A percentile compares a stretch with the other conserved stretches of the same genome.
These are phyloP conservation scores for Cutaneotrichosporon spelunceum DNA, from an alignment of 1,284 basidiomycete species.

Conservation along the genomic window DNA sequence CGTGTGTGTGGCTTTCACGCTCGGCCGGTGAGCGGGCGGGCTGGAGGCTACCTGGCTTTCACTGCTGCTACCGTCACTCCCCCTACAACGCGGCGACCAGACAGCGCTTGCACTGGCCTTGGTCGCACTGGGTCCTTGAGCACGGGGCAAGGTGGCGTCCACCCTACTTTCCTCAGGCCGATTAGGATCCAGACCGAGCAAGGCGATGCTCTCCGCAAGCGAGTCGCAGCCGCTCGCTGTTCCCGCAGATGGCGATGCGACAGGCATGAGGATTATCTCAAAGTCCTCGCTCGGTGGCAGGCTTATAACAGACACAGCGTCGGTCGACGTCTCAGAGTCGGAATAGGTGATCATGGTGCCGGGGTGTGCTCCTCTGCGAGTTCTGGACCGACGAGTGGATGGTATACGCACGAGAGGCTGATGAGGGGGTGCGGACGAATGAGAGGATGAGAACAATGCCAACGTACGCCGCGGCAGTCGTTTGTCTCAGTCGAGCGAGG, in stretches of 20 bases:
- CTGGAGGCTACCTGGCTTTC: background rate
- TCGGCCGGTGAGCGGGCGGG: background rate
- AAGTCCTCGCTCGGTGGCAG: constrained; percentile 1
- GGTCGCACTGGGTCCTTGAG: background rate
- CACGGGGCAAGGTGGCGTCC: no score
- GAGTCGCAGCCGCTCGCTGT: no score
- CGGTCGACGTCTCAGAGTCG: background rate
- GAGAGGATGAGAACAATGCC: background rate
- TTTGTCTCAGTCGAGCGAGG: background rate
- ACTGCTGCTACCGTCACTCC: background rate
- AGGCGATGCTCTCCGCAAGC: background rate
- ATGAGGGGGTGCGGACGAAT: background rate
- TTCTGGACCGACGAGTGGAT: background rate
- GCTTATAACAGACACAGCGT: background rate
- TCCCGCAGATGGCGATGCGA: background rate
- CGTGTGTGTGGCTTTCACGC: background rate
- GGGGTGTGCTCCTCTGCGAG: background rate
- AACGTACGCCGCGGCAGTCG: background rate
- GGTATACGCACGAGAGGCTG: background rate
- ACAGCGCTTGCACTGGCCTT: background rate
- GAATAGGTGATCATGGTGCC: background rate
- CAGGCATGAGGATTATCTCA: constrained; percentile 12
- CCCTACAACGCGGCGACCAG: no score
- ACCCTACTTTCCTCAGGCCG: background rate
- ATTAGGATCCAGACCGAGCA: background rate